Base-by-base conservation (phyloP, 2,329 filamentous ascomycete genomes). In the Exophiala xenobiotica region DNA sequence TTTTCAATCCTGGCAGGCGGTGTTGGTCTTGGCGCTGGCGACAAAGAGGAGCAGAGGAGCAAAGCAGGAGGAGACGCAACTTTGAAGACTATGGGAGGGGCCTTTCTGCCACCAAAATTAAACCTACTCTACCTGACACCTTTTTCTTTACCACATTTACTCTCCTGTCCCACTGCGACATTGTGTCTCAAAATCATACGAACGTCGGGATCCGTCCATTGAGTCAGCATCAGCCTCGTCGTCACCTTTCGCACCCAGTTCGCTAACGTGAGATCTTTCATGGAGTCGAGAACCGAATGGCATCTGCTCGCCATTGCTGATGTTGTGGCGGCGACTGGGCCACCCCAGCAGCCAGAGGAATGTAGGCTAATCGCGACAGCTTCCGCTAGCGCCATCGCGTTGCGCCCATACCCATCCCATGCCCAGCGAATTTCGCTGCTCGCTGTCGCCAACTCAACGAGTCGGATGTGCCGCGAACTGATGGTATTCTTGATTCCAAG, bases 1-100 rank as follows among this genome's bases (percentile, higher is more conserved):
- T 53, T 56, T 56, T 53, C 49, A 54, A 57, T 54, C 55, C 55
- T 54, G 49, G 51, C 54, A 56, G 52, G 53, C 51, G 51, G 51
- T 54, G 51, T 45, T 23, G 38, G 38, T 40, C 38, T 40, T 40
- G 38, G 31, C 44, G 33, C 26, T 38, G 22, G 44, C 31, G 31
- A 47, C 31, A 19, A 39, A 38, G 23, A 38, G 33, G 14, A 26
- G 12, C 11, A 37, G 22, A 16, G 43, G 19, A 22, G 23, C 22
- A 7, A 9, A n/a, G 14, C 26, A 38, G 20, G 20, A 20, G 19
- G 22, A 44, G 16, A 12, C 24, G 23, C n/a, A n/a, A n/a, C n/a
- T n/a, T n/a, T n/a, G n/a, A n/a, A n/a, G 26, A 31, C 16, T 4
- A 41, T 37, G 44, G 23, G 31, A n/a, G 14, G 45, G 16, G 16